A percentile compares a stretch with the other conserved stretches of the same genome.
Conservation (phyloP, 2,329 filamentous ascomycete genomes). For the Chrysoporthe deuterocubensis region DNA sequence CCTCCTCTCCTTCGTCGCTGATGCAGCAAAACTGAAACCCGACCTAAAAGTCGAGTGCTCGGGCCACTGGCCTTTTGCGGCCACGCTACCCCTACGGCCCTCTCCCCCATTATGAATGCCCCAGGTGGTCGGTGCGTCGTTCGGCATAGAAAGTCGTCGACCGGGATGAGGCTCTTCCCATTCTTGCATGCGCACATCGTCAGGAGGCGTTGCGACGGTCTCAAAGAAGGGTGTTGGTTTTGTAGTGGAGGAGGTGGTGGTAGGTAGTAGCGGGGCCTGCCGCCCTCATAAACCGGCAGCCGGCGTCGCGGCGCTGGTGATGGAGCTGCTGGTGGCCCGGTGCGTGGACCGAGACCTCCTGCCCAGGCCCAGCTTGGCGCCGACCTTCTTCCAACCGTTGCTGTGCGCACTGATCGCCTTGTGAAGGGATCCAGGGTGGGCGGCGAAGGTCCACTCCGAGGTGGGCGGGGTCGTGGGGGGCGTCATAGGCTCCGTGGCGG, state of each 20-base stretch:
- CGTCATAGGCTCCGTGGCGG: constrained; percentile 67
- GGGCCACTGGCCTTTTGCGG: constrained; percentile 48
- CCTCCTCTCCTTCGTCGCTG: constrained; percentile 27
- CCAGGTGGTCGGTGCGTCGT: constrained; percentile 34
- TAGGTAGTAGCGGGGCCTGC: constrained; percentile 59
- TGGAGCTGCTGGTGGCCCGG: constrained; percentile 42
- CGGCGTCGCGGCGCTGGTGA: constrained; percentile 26
- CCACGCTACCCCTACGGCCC: constrained; percentile 49
- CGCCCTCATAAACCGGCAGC: constrained; percentile 54
- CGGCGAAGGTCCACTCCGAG: constrained; percentile 57
- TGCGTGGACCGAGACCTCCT: constrained; percentile 54
- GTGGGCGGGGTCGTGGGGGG: constrained; percentile 74
- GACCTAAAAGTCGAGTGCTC: constrained; percentile 16
- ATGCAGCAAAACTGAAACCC: constrained; percentile 25
- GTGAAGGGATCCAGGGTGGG: constrained; percentile 58
- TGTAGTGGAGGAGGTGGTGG: constrained; percentile 36
- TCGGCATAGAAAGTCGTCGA: constrained; percentile 42
- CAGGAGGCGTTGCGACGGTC: constrained; percentile 31
- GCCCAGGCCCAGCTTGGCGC: constrained; percentile 62
- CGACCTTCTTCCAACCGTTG: constrained; percentile 68
- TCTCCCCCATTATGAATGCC: constrained; percentile 32
- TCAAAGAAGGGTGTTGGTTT: constrained; percentile 30
- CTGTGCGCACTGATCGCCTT: constrained; percentile 58
- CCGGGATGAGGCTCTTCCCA: constrained; percentile 55
- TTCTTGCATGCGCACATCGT: constrained; percentile 32